Evolutionary conservation across 768 basidiomycete species (phyloP).

Genomic region (Mycena alexandri): DNA sequence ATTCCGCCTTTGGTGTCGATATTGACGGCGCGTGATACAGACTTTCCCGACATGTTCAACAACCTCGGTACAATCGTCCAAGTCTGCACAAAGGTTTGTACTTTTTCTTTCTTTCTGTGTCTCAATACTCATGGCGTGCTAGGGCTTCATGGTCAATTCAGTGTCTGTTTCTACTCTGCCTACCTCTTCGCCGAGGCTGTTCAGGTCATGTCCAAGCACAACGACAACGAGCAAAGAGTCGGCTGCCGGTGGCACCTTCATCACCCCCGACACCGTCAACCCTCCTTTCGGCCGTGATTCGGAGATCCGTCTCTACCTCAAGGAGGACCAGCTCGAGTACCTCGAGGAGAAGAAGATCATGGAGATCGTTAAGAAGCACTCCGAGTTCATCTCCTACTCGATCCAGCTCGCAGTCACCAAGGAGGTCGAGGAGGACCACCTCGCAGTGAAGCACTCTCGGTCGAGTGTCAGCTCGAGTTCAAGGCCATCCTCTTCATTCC

Average conservation of each 20-base stretch:
- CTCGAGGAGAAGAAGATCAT: slow-evolving; percentile 99
- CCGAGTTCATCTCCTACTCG: slow-evolving; percentile 99
- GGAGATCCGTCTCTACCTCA: slow-evolving; percentile 91
- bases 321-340: slow-evolving; percentile 99
- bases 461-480: slow-evolving; percentile 99
- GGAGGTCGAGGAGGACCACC: slow-evolving; percentile 99
- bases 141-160: slow-evolving; percentile 99
- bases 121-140: slow-evolving; percentile 10
- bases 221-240: slow-evolving; percentile 99
- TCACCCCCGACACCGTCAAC: slow-evolving; percentile 93
- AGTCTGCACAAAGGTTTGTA: slow-evolving; percentile 87
- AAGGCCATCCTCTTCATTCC: slow-evolving; percentile 99
- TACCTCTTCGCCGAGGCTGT: slow-evolving; percentile 99
- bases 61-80: slow-evolving; percentile 95
- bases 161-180: slow-evolving; percentile 99
- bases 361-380: slow-evolving; percentile 99
- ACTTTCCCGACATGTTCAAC: slow-evolving; percentile 99
- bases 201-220: slow-evolving; percentile 99
- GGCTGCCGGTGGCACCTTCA: slow-evolving; percentile 99
- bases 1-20: no score
- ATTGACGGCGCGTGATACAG: slow-evolving; percentile 86
- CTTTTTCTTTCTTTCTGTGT: slow-evolving; percentile 31
- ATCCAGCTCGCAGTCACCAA: slow-evolving; percentile 99
- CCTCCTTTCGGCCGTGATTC: slow-evolving; percentile 93
- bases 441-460: slow-evolving; percentile 99